A percentile compares a stretch with the other conserved stretches of the same genome.
These are phyloP conservation scores for Trametes cinnabarina DNA, from an alignment of 768 basidiomycete species.

Conservation along the genomic window DNA sequence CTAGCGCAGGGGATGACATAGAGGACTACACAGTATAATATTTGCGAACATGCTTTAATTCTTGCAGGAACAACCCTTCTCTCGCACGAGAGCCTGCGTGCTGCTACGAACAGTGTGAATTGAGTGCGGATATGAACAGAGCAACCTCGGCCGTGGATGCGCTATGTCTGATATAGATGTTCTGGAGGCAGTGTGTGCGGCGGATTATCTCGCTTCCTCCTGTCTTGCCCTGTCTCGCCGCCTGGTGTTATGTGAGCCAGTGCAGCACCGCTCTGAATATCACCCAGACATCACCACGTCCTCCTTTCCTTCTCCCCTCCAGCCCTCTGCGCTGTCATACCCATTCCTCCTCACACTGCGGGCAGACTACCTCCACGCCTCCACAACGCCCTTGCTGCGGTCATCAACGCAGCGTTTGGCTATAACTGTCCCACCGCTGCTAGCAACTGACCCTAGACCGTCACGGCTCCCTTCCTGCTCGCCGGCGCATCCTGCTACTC, in stretches of 20 bases:
- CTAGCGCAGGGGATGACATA: slow-evolving; percentile 18
- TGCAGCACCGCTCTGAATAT: slow-evolving; percentile 13
- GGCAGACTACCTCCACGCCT: slow-evolving; percentile 11
- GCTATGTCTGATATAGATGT: background rate
- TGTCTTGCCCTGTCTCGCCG: slow-evolving; percentile 10
- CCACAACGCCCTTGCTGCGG: slow-evolving; percentile 21
- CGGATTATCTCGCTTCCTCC: slow-evolving; percentile 1
- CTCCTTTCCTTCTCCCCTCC: background rate
- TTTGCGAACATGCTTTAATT: slow-evolving; percentile 19
- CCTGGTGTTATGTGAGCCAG: slow-evolving; percentile 6
- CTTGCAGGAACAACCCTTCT: slow-evolving; percentile 1
- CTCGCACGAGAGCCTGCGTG: background rate
- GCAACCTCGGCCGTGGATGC: background rate
- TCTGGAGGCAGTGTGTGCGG: slow-evolving; percentile 8
- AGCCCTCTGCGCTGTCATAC: background rate
- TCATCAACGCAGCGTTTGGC: slow-evolving; percentile 1
- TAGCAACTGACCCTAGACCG: background rate
- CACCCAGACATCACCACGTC: slow-evolving; percentile 15
- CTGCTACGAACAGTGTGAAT: background rate
- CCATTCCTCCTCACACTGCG: background rate
- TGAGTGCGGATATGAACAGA: background rate
- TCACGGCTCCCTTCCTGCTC: background rate
- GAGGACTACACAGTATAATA: slow-evolving; percentile 23
- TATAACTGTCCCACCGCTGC: slow-evolving; percentile 8
- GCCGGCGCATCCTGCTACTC: too few species aligned